A percentile compares a stretch with the other conserved stretches of the same genome.
Conservation (phyloP, 805 yeast genomes). For the Candida vartiovaarae region DNA sequence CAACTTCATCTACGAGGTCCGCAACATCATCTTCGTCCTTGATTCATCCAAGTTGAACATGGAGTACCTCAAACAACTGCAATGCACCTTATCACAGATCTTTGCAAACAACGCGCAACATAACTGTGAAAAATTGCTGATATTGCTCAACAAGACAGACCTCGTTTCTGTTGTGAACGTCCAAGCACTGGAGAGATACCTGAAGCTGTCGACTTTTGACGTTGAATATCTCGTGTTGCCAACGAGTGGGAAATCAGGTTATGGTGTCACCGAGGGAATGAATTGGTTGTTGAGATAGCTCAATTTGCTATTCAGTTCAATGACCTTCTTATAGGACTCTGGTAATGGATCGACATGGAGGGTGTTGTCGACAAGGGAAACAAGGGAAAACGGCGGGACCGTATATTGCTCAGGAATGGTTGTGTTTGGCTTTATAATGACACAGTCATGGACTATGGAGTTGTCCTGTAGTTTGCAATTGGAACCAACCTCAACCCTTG, state of each 20-base stretch:
- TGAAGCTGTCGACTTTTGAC: constrained; percentile 4
- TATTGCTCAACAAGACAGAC: constrained; percentile 19
- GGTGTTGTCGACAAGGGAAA: constrained; percentile 12
- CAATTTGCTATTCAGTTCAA: constrained; percentile 18
- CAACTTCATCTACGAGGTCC: constrained; percentile 16
- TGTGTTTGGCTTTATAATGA: constrained; percentile 36
- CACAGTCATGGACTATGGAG: constrained; percentile 44
- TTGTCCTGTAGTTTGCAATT: constrained; percentile 31
- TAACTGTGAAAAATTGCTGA: constrained; percentile 11
- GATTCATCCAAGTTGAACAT: constrained; percentile 14
- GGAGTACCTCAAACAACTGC: constrained; percentile 8
- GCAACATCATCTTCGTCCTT: constrained; percentile 14
- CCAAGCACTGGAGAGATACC: constrained; percentile 9
- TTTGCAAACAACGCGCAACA: neutral
- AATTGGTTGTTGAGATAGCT: constrained; percentile 23
- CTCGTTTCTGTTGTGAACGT: constrained; percentile 2
- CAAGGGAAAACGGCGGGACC: constrained; percentile 48
- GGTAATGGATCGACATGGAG: constrained; percentile 11
- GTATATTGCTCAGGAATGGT: constrained; percentile 34
- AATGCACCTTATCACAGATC: constrained; percentile 4
- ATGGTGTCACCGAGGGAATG: constrained; percentile 23
- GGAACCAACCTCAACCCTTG: constrained; percentile 40
- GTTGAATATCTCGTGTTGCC: constrained; percentile 17
- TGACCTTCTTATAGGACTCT: constrained; percentile 23
- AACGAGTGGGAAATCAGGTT: constrained; percentile 8